phyloP scores from a whole-genome alignment of 148 eudicot species.

The Chenopodium album region DNA sequence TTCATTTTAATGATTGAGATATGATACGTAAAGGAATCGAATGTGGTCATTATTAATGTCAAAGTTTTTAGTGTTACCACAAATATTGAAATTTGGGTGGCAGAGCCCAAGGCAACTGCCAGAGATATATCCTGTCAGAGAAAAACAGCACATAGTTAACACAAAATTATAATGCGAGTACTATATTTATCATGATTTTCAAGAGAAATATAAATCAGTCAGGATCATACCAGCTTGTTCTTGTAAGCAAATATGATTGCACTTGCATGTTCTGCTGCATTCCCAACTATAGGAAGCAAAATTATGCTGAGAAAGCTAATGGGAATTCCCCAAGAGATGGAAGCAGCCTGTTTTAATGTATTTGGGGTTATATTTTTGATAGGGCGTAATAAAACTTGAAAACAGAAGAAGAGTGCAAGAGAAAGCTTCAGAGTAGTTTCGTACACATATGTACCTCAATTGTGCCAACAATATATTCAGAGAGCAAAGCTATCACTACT shows the following conservation, averaged over 20 bases:
- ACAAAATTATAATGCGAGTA: not conserved
- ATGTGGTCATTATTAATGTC: not conserved
- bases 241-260: constrained; percentile 72
- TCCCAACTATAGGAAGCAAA: constrained; percentile 76
- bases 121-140: constrained; percentile 67
- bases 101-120: constrained; percentile 81
- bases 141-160: not conserved
- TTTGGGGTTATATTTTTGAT: not conserved
- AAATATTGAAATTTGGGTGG: constrained; percentile 75
- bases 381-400: not conserved
- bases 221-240: constrained; percentile 61
- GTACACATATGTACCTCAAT: constrained; percentile 52
- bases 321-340: constrained; percentile 70
- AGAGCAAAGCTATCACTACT: constrained; percentile 49
- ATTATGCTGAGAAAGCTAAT: constrained; percentile 72
- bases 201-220: not conserved
- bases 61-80: constrained; percentile 44
- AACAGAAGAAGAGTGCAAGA: not conserved
- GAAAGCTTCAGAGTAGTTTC: not conserved
- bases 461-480: constrained; percentile 77
- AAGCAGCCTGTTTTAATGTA: constrained; percentile 48
- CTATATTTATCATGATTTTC: not conserved
- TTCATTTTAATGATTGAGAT: not conserved
- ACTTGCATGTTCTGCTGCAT: constrained; percentile 92
- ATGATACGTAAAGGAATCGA: not conserved